A percentile compares a stretch with the other conserved stretches of the same genome.
phyloP scores from a whole-genome alignment of 306 rosid species.

The Ammopiptanthus mongolicus region DNA sequence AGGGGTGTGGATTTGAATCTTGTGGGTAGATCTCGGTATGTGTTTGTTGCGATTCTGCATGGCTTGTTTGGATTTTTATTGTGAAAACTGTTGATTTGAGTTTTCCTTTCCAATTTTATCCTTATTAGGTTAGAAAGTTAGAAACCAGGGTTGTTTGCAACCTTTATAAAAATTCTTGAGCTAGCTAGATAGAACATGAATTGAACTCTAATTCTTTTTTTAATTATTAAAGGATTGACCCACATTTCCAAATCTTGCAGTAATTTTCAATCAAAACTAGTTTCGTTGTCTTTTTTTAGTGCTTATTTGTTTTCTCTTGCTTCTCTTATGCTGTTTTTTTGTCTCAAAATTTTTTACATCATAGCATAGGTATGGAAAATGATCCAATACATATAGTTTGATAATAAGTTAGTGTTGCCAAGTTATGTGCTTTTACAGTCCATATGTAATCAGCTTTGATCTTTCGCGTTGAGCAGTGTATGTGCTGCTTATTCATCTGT shows the following conservation, averaged over 20 bases:
- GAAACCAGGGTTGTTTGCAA: not conserved
- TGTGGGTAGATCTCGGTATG: slow-evolving; percentile 22
- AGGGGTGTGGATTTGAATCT: not conserved
- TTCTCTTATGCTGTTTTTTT: not conserved
- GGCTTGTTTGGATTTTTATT: not conserved
- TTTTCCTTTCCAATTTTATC: not conserved
- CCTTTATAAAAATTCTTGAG: not conserved
- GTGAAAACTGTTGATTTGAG: not conserved
- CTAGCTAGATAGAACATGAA: not conserved
- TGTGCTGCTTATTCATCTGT: not conserved
- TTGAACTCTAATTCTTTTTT: slow-evolving; percentile 10
- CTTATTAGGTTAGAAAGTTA: not conserved
- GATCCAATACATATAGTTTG: not conserved
- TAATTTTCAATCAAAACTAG: not conserved
- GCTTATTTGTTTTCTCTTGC: not conserved
- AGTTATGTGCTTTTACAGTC: not conserved
- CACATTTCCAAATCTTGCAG: slow-evolving; percentile 10
- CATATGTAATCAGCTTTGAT: not conserved
- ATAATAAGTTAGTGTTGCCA: not conserved
- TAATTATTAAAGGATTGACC: slow-evolving; percentile 13
- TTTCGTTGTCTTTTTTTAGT: not conserved
- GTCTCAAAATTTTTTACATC: not conserved
- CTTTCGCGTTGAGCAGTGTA: not conserved
- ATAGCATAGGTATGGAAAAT: not conserved
- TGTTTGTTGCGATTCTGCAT: not conserved